Evolutionary conservation across 768 basidiomycete species (phyloP).

Genomic region (Psilocybe cubensis): DNA sequence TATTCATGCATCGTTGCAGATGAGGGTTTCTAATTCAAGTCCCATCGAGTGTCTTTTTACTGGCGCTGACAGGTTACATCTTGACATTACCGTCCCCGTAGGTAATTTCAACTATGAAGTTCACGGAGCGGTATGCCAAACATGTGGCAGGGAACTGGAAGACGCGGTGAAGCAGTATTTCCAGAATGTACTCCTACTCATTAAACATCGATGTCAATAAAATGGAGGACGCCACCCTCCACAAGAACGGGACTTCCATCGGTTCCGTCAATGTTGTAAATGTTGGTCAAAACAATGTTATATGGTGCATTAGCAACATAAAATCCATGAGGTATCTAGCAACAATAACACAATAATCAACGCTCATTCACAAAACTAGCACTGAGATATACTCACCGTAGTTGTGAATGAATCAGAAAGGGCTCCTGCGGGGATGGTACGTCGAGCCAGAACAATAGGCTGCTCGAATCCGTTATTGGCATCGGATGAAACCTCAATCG

Average conservation of each 20-base stretch:
- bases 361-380: background rate
- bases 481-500: slow-evolving; percentile 1
- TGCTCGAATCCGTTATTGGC: slow-evolving; percentile 12
- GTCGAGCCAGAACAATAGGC: slow-evolving; percentile 8
- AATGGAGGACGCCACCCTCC: background rate
- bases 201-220: background rate
- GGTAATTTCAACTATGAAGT: too few relatives aligned
- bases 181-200: too few relatives aligned
- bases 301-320: background rate
- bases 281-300: background rate
- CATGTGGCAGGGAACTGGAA: too few relatives aligned
- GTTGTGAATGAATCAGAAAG: background rate
- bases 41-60: too few relatives aligned
- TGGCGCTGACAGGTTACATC: too few relatives aligned
- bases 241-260: too few relatives aligned
- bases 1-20: too few relatives aligned
- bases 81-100: too few relatives aligned
- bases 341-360: background rate
- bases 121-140: too few relatives aligned
- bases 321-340: background rate
- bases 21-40: too few relatives aligned
- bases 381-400: background rate
- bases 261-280: background rate
- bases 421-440: background rate
- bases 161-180: too few relatives aligned